Evolutionary conservation across 139 green algal species (phyloP).

Genomic region (Haematococcus sp.): DNA sequence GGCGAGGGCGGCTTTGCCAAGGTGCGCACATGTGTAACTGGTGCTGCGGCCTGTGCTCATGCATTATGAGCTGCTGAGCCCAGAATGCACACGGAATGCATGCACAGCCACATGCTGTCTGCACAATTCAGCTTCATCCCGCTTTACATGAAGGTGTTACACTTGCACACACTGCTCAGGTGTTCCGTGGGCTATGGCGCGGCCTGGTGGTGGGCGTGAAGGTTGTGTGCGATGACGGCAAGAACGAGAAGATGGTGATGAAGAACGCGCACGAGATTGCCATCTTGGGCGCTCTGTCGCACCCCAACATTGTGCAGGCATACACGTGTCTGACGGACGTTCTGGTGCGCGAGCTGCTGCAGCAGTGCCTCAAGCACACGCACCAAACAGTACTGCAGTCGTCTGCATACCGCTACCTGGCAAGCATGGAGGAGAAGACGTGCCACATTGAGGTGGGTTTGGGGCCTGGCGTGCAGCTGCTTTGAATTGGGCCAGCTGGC

Average conservation of each 20-base stretch:
- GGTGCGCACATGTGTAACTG: no score
- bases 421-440: conserved; percentile 35
- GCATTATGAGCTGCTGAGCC: no score
- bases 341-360: conserved; percentile 27
- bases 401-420: conserved; percentile 41
- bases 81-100: neutral
- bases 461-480: no score
- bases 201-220: conserved; percentile 38
- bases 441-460: conserved; percentile 50
- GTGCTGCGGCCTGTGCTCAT: no score
- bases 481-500: no score
- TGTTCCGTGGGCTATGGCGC: conserved; percentile 51
- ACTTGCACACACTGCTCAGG: neutral
- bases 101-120: no score
- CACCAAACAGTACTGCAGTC: conserved; percentile 16
- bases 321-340: conserved; percentile 61
- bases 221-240: conserved; percentile 47
- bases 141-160: no score
- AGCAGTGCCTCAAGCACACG: neutral
- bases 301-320: conserved; percentile 55
- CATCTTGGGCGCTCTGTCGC: conserved; percentile 46
- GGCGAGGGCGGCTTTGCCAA: conserved; percentile 64
- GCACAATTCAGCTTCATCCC: no score
- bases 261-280: conserved; percentile 66
- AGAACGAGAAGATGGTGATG: conserved; percentile 59